Base-by-base conservation (phyloP, 2,329 filamentous ascomycete species). In the Zymoseptoria ardabiliae region DNA sequence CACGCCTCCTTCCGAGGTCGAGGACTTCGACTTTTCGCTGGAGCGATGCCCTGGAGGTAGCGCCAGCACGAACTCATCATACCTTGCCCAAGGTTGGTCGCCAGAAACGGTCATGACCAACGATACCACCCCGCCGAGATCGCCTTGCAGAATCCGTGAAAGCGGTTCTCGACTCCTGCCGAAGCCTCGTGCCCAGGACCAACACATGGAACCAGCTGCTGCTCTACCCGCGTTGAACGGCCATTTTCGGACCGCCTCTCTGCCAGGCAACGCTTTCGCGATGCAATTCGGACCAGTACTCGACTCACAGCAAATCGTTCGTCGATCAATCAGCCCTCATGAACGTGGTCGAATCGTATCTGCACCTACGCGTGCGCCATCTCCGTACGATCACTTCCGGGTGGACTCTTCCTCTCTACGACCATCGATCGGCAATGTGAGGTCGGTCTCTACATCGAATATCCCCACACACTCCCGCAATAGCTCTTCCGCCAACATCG, bases 1-100 rank as follows among this genome's bases (percentile, higher is more conserved):
- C 61, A 80, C 78, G 55, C 78, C 78, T 28, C 77, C 77, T 41
- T 69, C 71, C 45, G 66, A 72, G 51, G 66, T 73, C 58, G 67
- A 66, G n/a, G 54, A 63, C 23, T 64, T 65, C 53, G 63, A 63
- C 45, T 69, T 63, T 57, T 62, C 67, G 25, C 62, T 64, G 51
- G 55, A 66, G 54, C 67, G 63, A 55, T 71, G 67, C 64, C 65
- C 68, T 30, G 67, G 65, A 55, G 70, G 69, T 60, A 73, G 69
- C 59, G 69, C 66, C 11, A 68, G 70, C 61, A 70, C 69, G 11
- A 57, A 63, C 49, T 63, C 65, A 11, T 67, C 69, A n/a, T 69
- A 60, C 55, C 66, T 64, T 41, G 63, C 41, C 22, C 45, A 60
- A 49, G 66, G 66, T 56, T 72, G 70, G 68, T 72, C 68, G 35